Conservation (phyloP, 768 basidiomycete genomes). For the Boletus fagicola region DNA sequence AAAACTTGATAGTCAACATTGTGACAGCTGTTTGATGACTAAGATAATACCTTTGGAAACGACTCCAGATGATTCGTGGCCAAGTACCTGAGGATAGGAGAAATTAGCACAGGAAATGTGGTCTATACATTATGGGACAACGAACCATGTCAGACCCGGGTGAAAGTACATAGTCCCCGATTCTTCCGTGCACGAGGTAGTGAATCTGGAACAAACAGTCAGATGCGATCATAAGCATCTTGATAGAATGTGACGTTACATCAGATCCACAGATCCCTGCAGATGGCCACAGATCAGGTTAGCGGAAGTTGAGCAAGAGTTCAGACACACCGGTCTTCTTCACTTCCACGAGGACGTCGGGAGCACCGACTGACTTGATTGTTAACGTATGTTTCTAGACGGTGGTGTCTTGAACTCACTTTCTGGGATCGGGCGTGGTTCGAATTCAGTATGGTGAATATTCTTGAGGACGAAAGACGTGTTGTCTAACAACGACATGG, state of each 20-base stretch:
- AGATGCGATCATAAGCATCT: conserved; percentile 1
- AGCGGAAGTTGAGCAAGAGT: conserved; percentile 1
- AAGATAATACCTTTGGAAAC: conserved; percentile 55
- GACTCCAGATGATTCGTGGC: conserved; percentile 89
- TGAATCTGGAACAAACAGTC: conserved; percentile 53
- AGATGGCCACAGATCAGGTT: conserved; percentile 11
- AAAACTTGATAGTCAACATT: neutral
- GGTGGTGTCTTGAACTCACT: conserved; percentile 38
- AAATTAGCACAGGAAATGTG: neutral
- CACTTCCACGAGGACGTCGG: conserved; percentile 85
- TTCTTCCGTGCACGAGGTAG: conserved; percentile 74
- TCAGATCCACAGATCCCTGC: conserved; percentile 91
- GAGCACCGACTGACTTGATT: conserved; percentile 49
- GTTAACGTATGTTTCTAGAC: conserved; percentile 7
- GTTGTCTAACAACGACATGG: conserved; percentile 61
- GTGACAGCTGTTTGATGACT: neutral
- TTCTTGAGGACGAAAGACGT: conserved; percentile 75
- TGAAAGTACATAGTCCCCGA: conserved; percentile 76
- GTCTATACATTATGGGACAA: conserved; percentile 3
- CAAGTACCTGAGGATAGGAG: conserved; percentile 63
- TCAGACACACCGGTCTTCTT: conserved; percentile 80
- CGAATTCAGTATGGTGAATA: conserved; percentile 66
- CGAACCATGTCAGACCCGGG: conserved; percentile 65
- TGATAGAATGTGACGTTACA: conserved; percentile 39
- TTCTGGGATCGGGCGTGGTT: conserved; percentile 73